phyloP scores from a whole-genome alignment of 1,284 basidiomycete species.

The Ceratobasidium sp. region DNA sequence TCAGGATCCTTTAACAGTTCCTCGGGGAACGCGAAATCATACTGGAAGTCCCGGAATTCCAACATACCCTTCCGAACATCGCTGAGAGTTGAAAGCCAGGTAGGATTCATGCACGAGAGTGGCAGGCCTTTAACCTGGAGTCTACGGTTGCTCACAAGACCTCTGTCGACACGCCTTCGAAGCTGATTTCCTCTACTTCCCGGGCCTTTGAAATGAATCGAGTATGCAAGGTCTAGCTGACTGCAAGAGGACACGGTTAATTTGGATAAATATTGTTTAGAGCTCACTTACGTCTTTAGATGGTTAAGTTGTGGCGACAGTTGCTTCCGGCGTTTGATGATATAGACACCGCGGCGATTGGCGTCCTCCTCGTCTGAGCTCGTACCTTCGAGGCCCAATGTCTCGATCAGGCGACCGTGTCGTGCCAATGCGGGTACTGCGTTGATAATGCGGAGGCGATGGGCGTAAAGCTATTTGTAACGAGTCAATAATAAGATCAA shows the following conservation, averaged over 20 bases:
- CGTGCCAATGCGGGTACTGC: not conserved
- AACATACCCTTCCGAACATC: not conserved
- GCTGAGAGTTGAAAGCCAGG: not conserved
- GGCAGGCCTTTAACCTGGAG: not conserved
- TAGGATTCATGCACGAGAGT: not conserved
- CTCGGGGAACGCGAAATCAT: not conserved
- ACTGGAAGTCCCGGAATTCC: not conserved
- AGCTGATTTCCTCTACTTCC: not conserved
- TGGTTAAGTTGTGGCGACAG: not conserved
- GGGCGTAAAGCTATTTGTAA: not conserved
- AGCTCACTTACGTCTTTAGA: not conserved
- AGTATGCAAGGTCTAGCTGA: not conserved
- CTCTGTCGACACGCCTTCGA: not conserved
- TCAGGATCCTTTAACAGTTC: not conserved
- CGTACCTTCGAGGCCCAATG: not conserved
- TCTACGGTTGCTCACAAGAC: not conserved
- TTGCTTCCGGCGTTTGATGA: not conserved
- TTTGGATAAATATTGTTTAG: no score
- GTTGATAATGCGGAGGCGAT: not conserved
- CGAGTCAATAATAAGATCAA: not conserved
- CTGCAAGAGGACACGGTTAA: not conserved
- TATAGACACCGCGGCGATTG: not conserved
- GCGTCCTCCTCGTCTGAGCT: conserved; percentile 6
- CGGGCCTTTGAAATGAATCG: not conserved
- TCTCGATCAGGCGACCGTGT: not conserved